Percentiles rank a stretch among this genome's conserved stretches.
phyloP scores from a whole-genome alignment of 257 asterid species.

The Prunella vulgaris region DNA sequence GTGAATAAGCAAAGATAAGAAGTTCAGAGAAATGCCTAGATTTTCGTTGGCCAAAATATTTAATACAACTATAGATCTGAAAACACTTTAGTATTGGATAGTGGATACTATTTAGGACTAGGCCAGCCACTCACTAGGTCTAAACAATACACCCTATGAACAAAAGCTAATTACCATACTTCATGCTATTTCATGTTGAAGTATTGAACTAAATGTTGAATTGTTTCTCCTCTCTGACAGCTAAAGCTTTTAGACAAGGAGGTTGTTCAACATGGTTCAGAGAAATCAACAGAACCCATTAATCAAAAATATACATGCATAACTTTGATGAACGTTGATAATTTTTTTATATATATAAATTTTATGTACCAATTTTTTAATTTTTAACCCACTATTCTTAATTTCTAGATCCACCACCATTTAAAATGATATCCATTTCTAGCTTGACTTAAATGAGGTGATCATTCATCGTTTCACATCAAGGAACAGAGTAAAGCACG shows the following conservation, averaged over 20 bases:
- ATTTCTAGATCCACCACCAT: neutral
- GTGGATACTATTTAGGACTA: slow-evolving; percentile 3
- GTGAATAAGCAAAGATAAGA: neutral
- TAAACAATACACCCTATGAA: neutral
- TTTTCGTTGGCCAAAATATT: neutral
- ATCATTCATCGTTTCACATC: no score
- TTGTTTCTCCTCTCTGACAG: neutral
- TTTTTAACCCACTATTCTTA: neutral
- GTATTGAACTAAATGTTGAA: neutral
- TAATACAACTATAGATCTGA: neutral
- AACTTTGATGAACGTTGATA: neutral
- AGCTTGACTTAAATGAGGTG: no score
- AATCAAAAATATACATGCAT: neutral
- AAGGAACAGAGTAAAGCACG: neutral
- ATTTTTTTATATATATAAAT: neutral
- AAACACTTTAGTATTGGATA: neutral
- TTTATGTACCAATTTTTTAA: neutral
- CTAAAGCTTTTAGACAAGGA: neutral
- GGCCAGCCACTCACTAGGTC: neutral
- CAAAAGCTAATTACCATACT: neutral
- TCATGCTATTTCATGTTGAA: neutral
- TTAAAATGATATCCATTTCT: neutral
- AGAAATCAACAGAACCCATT: neutral
- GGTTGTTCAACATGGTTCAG: neutral
- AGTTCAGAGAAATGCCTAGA: neutral